phyloP scores from a whole-genome alignment of 1,284 basidiomycete species.

The Schizophyllum amplum region DNA sequence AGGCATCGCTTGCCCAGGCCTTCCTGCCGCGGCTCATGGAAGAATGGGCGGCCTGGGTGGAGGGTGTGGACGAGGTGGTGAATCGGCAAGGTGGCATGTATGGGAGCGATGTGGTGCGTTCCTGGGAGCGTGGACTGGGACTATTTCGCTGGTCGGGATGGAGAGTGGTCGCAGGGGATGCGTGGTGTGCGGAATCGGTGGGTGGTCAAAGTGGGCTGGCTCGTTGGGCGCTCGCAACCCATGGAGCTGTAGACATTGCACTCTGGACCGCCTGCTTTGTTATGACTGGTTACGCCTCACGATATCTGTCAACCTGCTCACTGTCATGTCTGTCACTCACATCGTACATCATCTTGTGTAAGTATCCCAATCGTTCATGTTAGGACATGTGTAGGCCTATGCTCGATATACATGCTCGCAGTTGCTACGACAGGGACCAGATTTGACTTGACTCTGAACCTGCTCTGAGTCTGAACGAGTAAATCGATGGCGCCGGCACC shows the following conservation, averaged over 20 bases:
- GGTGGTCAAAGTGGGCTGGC: conserved; percentile 69
- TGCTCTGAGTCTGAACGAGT: too few species aligned
- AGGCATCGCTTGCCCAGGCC: conserved; percentile 45
- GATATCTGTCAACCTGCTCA: too few species aligned
- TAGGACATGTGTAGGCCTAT: too few species aligned
- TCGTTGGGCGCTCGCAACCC: conserved; percentile 42
- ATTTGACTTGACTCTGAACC: too few species aligned
- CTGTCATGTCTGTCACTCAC: too few species aligned
- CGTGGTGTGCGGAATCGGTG: conserved; percentile 57
- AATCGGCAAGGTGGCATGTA: conserved; percentile 76
- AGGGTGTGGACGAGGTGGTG: conserved; percentile 54
- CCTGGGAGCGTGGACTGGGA: conserved; percentile 65
- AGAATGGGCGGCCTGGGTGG: conserved; percentile 76
- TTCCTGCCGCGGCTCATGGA: conserved; percentile 53
- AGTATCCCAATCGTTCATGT: too few species aligned
- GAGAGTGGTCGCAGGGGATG: conserved; percentile 44
- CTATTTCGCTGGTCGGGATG: conserved; percentile 44
- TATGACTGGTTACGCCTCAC: too few species aligned
- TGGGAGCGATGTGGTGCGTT: conserved; percentile 53
- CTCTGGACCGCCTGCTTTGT: too few species aligned
- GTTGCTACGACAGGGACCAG: too few species aligned
- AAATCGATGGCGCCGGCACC: too few species aligned
- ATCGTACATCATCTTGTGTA: background rate
- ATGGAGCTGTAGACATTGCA: too few species aligned
- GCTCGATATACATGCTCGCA: too few species aligned